Evolutionary conservation across 129 eudicot species (phyloP).

Genomic region (Chrysanthemum makinoi): DNA sequence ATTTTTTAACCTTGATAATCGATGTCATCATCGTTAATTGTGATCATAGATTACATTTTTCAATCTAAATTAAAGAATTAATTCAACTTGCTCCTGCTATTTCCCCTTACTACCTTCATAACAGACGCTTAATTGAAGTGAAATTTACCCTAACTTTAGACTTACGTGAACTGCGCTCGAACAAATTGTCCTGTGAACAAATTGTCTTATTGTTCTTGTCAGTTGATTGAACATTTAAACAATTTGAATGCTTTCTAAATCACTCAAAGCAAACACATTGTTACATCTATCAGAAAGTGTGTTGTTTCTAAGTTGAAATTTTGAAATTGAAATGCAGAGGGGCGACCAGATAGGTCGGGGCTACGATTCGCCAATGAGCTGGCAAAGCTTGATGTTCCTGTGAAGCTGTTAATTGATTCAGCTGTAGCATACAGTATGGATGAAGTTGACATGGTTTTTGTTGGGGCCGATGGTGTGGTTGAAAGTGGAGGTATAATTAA

Average conservation of each 20-base stretch:
- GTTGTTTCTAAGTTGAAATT: background rate
- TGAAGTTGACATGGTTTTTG: slow-evolving; percentile 97
- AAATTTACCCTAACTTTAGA: too few relatives aligned
- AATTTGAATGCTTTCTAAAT: background rate
- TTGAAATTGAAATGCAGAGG: slow-evolving; percentile 60
- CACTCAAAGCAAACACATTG: background rate
- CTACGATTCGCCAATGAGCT: slow-evolving; percentile 84
- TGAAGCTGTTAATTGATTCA: slow-evolving; percentile 87
- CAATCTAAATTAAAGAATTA: too few relatives aligned
- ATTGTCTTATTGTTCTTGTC: background rate
- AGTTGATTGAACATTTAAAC: background rate
- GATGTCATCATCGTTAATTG: too few relatives aligned
- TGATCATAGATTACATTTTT: too few relatives aligned
- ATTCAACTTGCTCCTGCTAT: too few relatives aligned
- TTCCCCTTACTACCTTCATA: too few relatives aligned
- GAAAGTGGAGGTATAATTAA: slow-evolving; percentile 97
- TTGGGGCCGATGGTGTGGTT: slow-evolving; percentile 98
- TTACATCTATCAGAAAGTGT: background rate
- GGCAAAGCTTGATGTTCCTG: slow-evolving; percentile 96
- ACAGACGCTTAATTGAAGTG: too few relatives aligned
- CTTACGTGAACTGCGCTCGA: too few relatives aligned
- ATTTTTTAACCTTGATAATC: too few relatives aligned
- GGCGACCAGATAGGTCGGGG: slow-evolving; percentile 96
- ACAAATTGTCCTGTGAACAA: background rate
- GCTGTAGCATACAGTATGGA: slow-evolving; percentile 98